Evolutionary conservation across 2,329 filamentous ascomycete genomes (phyloP).

Genomic region (Pestalotiopsis fici): DNA sequence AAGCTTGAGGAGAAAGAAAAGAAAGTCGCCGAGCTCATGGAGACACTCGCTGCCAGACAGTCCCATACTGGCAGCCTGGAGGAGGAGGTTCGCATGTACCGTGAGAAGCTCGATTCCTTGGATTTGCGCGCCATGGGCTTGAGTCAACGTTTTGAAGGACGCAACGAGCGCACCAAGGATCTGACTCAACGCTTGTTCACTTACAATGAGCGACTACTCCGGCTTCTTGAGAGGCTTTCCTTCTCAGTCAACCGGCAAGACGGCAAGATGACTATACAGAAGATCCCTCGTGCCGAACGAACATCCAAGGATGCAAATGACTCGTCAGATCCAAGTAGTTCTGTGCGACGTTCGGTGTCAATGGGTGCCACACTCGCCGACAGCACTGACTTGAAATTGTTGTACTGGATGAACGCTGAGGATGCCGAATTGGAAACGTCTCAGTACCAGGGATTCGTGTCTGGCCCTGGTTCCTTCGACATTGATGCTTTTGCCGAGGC

Average conservation of each 20-base stretch:
- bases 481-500: conserved; percentile 83
- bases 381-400: conserved; percentile 67
- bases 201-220: conserved; percentile 81
- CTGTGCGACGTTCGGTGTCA: conserved; percentile 55
- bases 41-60: conserved; percentile 73
- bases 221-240: conserved; percentile 83
- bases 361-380: conserved; percentile 59
- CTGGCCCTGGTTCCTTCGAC: conserved; percentile 76
- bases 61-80: conserved; percentile 76
- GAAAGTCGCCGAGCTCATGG: conserved; percentile 66
- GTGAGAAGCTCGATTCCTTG: conserved; percentile 61
- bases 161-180: conserved; percentile 75
- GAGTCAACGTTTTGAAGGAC: conserved; percentile 64
- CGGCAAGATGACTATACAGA: conserved; percentile 73
- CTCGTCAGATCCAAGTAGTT: conserved; percentile 56
- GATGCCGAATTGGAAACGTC: conserved; percentile 67
- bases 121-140: conserved; percentile 54
- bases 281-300: conserved; percentile 63
- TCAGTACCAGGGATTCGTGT: conserved; percentile 75
- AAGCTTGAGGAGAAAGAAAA: conserved; percentile 75
- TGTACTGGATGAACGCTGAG: conserved; percentile 79
- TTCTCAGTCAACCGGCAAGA: conserved; percentile 78
- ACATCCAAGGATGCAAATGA: conserved; percentile 58
- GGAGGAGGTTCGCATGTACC: conserved; percentile 70
- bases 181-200: conserved; percentile 80